Conservation (phyloP, 345 rosid genomes). For the Eutrema yunnanense region DNA sequence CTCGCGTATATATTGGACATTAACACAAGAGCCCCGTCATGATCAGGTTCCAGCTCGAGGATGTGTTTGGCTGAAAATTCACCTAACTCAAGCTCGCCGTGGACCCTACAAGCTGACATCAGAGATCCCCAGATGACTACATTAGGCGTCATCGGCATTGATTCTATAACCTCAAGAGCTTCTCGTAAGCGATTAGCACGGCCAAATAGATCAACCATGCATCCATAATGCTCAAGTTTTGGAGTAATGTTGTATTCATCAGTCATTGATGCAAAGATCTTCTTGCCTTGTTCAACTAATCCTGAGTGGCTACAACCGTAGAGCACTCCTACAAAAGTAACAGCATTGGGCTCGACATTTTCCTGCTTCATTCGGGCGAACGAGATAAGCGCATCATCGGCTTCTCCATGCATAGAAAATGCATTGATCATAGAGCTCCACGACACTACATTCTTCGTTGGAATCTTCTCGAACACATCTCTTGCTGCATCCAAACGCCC, state of each 20-base stretch:
- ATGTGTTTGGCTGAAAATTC: constrained; percentile 50
- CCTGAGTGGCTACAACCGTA: constrained; percentile 66
- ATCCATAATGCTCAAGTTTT: constrained; percentile 54
- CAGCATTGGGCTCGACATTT: constrained; percentile 35
- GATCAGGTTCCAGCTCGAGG: constrained; percentile 51
- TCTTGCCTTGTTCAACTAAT: constrained; percentile 50
- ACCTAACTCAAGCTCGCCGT: constrained; percentile 50
- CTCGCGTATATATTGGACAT: constrained; percentile 64
- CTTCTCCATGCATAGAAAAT: constrained; percentile 52
- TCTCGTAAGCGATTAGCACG: constrained; percentile 45
- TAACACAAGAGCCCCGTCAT: constrained; percentile 59
- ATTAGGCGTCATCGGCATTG: constrained; percentile 53
- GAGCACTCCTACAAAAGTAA: constrained; percentile 46
- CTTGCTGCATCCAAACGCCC: constrained; percentile 47
- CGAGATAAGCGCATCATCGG: constrained; percentile 30
- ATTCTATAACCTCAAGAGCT: constrained; percentile 41
- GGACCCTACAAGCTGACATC: constrained; percentile 56
- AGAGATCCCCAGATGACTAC: constrained; percentile 63
- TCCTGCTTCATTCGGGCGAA: constrained; percentile 44
- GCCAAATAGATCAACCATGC: constrained; percentile 59
- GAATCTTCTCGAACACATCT: constrained; percentile 41
- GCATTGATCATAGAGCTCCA: constrained; percentile 62
- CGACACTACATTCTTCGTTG: constrained; percentile 40
- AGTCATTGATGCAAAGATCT: constrained; percentile 44
- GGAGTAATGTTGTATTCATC: constrained; percentile 39